Percentiles rank a stretch among this genome's conserved stretches.
Evolutionary conservation across 1,284 basidiomycete species (phyloP).

Genomic region (Malassezia sp.): DNA sequence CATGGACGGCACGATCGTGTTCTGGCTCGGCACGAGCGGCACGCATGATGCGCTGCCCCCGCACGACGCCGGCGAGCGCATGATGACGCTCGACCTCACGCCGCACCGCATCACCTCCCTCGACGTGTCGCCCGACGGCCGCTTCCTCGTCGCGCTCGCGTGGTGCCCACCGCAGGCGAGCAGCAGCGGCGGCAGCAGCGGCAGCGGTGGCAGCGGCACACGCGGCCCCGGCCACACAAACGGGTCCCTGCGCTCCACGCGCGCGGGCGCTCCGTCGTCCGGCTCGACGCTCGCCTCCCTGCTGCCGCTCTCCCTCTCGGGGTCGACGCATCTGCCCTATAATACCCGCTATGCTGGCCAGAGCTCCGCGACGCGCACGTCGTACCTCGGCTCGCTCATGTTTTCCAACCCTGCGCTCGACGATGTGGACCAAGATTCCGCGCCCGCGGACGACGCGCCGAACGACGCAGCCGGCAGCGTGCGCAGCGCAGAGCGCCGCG

Average conservation of each 20-base stretch:
- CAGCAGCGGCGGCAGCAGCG: not conserved
- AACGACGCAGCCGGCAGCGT: no score
- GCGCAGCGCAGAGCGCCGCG: no score
- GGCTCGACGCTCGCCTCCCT: not conserved
- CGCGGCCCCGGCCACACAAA: no score
- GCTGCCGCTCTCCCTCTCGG: not conserved
- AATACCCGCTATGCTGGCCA: not conserved
- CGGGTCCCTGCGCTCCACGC: no score
- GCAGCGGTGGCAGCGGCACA: not conserved
- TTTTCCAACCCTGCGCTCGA: no score
- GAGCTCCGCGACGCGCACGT: not conserved
- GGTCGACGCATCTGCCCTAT: not conserved
- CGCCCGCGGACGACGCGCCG: not conserved
- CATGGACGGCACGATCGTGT: conserved; percentile 72
- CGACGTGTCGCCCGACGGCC: conserved; percentile 72
- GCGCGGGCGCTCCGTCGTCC: no score
- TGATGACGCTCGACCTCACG: conserved; percentile 60
- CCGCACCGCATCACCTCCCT: conserved; percentile 79
- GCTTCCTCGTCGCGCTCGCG: conserved; percentile 63
- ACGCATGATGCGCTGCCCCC: no score
- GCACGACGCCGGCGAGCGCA: conserved; percentile 55
- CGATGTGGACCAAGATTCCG: not conserved
- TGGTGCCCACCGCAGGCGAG: conserved; percentile 9
- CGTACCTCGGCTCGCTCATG: not conserved
- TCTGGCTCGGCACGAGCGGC: conserved; percentile 56